These are phyloP conservation scores for Candida krabiensis DNA, from an alignment of 805 yeast genomes.

Conservation along the genomic window DNA sequence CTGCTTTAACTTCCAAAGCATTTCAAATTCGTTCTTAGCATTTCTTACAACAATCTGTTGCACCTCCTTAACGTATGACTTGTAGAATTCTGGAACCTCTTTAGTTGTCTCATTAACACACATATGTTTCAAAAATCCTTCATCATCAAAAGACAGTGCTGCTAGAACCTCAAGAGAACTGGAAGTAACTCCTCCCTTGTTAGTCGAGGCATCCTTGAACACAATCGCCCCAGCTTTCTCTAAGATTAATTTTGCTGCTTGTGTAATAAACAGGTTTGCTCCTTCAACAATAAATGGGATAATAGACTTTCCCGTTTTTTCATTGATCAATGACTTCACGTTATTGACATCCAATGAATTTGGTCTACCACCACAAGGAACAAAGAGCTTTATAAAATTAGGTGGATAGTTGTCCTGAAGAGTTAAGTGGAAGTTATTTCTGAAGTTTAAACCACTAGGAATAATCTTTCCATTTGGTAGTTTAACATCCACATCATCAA, in stretches of 20 bases:
- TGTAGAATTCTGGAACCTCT: constrained; percentile 69
- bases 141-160: constrained; percentile 86
- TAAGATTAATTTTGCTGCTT: constrained; percentile 82
- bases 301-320: constrained; percentile 69
- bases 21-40: constrained; percentile 82
- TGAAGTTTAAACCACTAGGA: constrained; percentile 82
- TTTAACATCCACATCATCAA: constrained; percentile 77
- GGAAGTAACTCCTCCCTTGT: constrained; percentile 98
- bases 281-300: constrained; percentile 95
- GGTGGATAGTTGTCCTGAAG: constrained; percentile 58
- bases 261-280: constrained; percentile 93
- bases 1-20: constrained; percentile 76
- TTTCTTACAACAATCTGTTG: constrained; percentile 73
- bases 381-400: constrained; percentile 75
- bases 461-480: constrained; percentile 78
- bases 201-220: constrained; percentile 95
- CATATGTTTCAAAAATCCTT: constrained; percentile 76
- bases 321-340: constrained; percentile 68
- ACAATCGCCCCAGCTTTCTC: constrained; percentile 86
- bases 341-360: constrained; percentile 89
- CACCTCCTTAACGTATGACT: constrained; percentile 79
- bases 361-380: constrained; percentile 99
- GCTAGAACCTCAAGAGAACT: constrained; percentile 95
- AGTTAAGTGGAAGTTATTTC: constrained; percentile 86
- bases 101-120: constrained; percentile 59